These are phyloP conservation scores for Dentipellis fragilis DNA, from an alignment of 768 basidiomycete species.

Conservation along the genomic window DNA sequence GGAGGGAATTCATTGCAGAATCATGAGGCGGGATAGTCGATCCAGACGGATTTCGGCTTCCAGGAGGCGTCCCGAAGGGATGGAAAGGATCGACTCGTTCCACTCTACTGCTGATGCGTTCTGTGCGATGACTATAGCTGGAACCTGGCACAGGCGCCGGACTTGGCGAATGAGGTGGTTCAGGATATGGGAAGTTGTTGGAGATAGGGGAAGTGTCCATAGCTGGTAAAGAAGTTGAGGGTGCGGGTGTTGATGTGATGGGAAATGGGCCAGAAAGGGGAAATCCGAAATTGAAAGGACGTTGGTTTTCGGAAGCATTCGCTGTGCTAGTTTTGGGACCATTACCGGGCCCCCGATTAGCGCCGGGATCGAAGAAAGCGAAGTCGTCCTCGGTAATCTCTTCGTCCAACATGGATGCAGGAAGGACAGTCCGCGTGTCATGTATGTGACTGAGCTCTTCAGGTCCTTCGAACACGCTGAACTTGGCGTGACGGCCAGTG, in stretches of 20 bases:
- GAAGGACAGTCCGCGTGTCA: neutral
- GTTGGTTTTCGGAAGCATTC: conserved; percentile 6
- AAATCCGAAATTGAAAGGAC: conserved; percentile 12
- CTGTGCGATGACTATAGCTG: neutral
- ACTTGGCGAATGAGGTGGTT: conserved; percentile 13
- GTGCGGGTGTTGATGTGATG: conserved; percentile 6
- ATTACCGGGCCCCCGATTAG: neutral
- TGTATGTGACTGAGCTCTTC: neutral
- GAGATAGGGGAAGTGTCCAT: conserved; percentile 4
- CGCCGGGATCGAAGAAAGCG: conserved; percentile 14
- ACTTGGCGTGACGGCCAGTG: neutral
- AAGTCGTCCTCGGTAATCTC: conserved; percentile 15
- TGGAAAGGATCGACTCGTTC: conserved; percentile 8
- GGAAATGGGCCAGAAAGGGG: conserved; percentile 2
- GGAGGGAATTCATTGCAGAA: conserved; percentile 9
- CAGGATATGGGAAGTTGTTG: conserved; percentile 10
- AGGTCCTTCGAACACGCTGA: conserved; percentile 1
- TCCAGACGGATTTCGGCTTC: conserved; percentile 5
- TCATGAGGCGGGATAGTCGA: conserved; percentile 1
- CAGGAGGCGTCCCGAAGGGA: conserved; percentile 9
- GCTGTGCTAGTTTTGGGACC: conserved; percentile 4
- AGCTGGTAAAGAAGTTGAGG: conserved; percentile 4
- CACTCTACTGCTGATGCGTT: conserved; percentile 3
- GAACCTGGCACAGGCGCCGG: conserved; percentile 6
- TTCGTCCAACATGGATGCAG: conserved; percentile 4